phyloP scores from a whole-genome alignment of 148 eudicot species.

The Camellia granthamiana region DNA sequence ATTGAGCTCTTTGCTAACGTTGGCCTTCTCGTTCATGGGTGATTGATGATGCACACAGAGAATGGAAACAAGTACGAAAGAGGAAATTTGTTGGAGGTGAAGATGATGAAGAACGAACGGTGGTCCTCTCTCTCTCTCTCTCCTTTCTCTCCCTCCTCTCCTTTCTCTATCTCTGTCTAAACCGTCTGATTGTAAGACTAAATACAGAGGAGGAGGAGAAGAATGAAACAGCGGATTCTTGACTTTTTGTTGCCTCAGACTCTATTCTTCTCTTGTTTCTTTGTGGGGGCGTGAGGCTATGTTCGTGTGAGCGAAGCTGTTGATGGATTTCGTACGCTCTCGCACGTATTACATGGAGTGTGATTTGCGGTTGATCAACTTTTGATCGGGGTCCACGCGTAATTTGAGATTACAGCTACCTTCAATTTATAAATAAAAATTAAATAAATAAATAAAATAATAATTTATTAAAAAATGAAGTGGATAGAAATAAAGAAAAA shows the following conservation, averaged over 20 bases:
- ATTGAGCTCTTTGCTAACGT: slow-evolving; percentile 87
- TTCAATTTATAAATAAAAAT: too few species aligned
- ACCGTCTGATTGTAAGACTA: slow-evolving; percentile 6
- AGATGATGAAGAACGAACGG: slow-evolving; percentile 7
- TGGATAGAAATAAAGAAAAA: too few species aligned
- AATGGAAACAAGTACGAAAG: not conserved
- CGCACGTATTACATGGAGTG: too few species aligned
- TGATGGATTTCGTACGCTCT: too few species aligned
- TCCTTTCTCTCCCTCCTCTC: too few species aligned
- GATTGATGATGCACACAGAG: slow-evolving; percentile 15
- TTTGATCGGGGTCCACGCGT: too few species aligned
- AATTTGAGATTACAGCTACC: too few species aligned
- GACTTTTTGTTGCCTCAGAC: not conserved
- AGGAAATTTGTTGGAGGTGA: not conserved
- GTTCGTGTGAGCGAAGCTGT: not conserved
- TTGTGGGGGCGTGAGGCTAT: not conserved
- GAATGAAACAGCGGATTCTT: slow-evolving; percentile 1
- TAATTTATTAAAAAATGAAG: too few species aligned
- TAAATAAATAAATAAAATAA: too few species aligned
- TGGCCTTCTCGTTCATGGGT: slow-evolving; percentile 86
- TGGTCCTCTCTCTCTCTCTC: slow-evolving; percentile 26
- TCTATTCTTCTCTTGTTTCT: not conserved
- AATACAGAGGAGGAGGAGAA: not conserved
- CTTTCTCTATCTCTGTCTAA: not conserved
- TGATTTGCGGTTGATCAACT: too few species aligned